Base-by-base conservation (phyloP, 148 eudicot genomes). In the Rhododendron ovatum region DNA sequence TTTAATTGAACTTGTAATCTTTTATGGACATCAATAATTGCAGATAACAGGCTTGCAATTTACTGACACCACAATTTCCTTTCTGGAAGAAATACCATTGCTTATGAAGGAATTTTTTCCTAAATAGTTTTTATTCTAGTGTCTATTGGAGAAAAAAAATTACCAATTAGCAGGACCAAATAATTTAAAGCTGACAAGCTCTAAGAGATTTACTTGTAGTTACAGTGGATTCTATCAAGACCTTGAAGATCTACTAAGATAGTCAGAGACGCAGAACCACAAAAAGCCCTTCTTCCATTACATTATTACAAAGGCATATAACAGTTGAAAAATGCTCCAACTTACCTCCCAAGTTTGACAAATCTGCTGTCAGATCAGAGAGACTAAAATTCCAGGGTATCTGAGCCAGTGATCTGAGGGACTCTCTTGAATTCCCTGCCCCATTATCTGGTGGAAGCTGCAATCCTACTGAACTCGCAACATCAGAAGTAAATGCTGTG, bases 371-470 rank as follows among this genome's bases (percentile, higher is more conserved):
- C 82, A 96, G 92, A 90, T 97, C 99, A 28, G 99, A 95, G 63
- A 97, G 94, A 87, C 99, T 97, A 87, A 97, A 95, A 83, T 90
- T 97, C 99, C 99, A 97, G 22, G 99, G 99, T 45, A 97, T 94
- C 90, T 96, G 98, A 88, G 91, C 92, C 90, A 95, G 91, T 59
- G 96, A 95, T 85, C 96, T 90, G 12, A 95, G 94, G 47, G 95
- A 89, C 89, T 94, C 96, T 88, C 93, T 91, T 84, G 99, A 92
- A 93, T 91, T 89, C 71, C 94, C 97, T 45, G 87, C 92, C 63
- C 95, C 99, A 86, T 91, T 96, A 87, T 97, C 98, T 5, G 95
- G 88, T 35, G 93, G 93, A 86, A 96, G 96, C 86, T 95, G 95
- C 89, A 96, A 89, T 43, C 98, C 98, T 2, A 92, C 96, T 28